phyloP scores from a whole-genome alignment of 768 basidiomycete genomes.

The Naganishia onofrii region DNA sequence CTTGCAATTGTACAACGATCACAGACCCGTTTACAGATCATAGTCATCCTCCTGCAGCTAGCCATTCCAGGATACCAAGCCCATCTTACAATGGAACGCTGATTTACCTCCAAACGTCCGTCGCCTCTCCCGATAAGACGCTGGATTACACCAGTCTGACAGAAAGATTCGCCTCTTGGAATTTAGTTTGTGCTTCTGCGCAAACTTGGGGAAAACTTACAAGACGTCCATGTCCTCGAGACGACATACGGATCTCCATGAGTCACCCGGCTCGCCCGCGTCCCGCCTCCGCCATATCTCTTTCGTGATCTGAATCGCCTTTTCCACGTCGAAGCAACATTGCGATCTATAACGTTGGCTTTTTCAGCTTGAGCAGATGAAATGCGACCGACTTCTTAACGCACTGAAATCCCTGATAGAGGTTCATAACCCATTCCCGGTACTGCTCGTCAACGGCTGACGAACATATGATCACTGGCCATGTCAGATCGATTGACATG shows the following conservation, averaged over 20 bases:
- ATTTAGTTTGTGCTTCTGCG: no score
- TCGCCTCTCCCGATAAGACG: background rate
- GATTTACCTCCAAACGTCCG: background rate
- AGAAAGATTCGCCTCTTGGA: background rate
- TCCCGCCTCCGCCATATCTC: slow-evolving; percentile 46
- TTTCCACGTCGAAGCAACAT: slow-evolving; percentile 50
- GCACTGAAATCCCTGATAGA: slow-evolving; percentile 48
- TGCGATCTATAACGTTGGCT: slow-evolving; percentile 35
- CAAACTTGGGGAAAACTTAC: slow-evolving; percentile 28
- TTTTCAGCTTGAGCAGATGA: background rate
- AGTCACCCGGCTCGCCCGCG: slow-evolving; percentile 34
- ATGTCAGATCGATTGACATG: slow-evolving; percentile 50
- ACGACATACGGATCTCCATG: slow-evolving; percentile 47
- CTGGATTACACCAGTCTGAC: background rate
- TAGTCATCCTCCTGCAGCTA: no score
- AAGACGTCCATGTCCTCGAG: slow-evolving; percentile 43
- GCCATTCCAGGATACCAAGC: no score
- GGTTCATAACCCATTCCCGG: slow-evolving; percentile 42
- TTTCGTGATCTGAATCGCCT: slow-evolving; percentile 41
- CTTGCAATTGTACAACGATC: no score
- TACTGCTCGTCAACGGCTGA: slow-evolving; percentile 38
- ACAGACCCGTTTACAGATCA: no score
- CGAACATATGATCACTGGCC: slow-evolving; percentile 49
- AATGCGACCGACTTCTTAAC: slow-evolving; percentile 20
- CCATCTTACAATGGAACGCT: no score